A percentile compares a stretch with the other conserved stretches of the same genome.
Conservation (phyloP, 2,329 filamentous ascomycete genomes). For the Cercospora zeae-maydis region DNA sequence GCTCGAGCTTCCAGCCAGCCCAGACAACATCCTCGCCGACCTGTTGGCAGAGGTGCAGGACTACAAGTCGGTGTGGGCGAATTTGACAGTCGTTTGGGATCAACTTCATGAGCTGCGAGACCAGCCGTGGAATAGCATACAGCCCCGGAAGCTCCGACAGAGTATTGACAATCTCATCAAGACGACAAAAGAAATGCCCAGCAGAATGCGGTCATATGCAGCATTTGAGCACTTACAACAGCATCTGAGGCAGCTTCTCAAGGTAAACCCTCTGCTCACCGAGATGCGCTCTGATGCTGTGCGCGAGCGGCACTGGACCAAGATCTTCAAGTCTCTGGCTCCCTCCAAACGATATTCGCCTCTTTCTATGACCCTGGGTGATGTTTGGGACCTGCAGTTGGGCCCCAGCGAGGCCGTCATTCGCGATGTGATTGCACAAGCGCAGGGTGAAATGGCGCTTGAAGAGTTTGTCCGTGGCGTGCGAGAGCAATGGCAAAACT, state of each 20-base stretch:
- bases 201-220: constrained; percentile 96
- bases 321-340: constrained; percentile 94
- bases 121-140: constrained; percentile 88
- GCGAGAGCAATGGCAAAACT: constrained; percentile 94
- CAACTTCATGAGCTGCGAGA: constrained; percentile 92
- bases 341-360: constrained; percentile 92
- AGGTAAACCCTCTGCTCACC: constrained; percentile 80
- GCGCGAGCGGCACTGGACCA: constrained; percentile 92
- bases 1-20: constrained; percentile 76
- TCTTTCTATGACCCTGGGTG: constrained; percentile 91
- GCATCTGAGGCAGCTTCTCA: constrained; percentile 80
- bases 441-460: constrained; percentile 95
- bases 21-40: constrained; percentile 75
- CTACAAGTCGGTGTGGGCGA: constrained; percentile 98
- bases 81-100: constrained; percentile 92
- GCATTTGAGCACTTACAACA: constrained; percentile 99
- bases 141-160: constrained; percentile 86
- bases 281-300: constrained; percentile 97
- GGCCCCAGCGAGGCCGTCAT: constrained; percentile 82
- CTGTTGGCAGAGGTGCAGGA: constrained; percentile 96
- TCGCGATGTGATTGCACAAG: constrained; percentile 88
- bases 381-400: constrained; percentile 96
- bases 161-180: constrained; percentile 90
- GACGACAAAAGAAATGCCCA: constrained; percentile 99
- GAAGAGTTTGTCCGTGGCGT: constrained; percentile 97